These are phyloP conservation scores for Cajanus cajan DNA, from an alignment of 306 rosid species.

Conservation along the genomic window DNA sequence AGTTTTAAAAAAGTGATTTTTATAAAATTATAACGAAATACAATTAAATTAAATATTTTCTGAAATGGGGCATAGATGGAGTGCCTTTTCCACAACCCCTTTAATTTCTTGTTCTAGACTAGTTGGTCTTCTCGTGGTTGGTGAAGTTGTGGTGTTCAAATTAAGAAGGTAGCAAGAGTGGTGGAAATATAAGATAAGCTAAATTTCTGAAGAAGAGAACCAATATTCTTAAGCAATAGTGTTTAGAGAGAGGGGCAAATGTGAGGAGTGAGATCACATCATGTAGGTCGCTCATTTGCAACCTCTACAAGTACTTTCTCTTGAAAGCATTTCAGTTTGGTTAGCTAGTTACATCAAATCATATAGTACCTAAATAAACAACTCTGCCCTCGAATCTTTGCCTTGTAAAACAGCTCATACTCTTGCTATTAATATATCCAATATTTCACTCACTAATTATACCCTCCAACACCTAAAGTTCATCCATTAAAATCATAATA, in stretches of 20 bases:
- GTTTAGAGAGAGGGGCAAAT: background rate
- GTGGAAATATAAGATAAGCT: background rate
- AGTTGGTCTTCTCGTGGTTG: constrained; percentile 1
- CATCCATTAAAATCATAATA: no score
- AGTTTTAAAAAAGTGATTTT: no score
- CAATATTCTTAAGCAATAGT: constrained; percentile 7
- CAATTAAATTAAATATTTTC: no score
- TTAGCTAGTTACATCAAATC: constrained; percentile 43
- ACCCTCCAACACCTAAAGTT: background rate
- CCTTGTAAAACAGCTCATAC: constrained; percentile 2
- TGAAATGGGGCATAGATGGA: constrained; percentile 29
- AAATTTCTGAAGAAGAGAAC: background rate
- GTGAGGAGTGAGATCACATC: constrained; percentile 45
- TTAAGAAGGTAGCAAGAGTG: background rate
- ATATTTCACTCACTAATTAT: no score
- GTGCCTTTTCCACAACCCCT: constrained; percentile 20
- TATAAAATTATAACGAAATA: no score
- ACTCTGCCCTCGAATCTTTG: constrained; percentile 8
- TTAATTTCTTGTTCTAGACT: constrained; percentile 16
- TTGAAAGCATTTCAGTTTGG: constrained; percentile 45
- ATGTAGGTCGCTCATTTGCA: constrained; percentile 45
- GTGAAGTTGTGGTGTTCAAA: background rate
- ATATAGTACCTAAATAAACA: background rate
- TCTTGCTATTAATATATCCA: background rate
- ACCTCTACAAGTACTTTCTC: constrained; percentile 35